phyloP scores from a whole-genome alignment of 2,329 filamentous ascomycete genomes.

The Neobulgaria alba region DNA sequence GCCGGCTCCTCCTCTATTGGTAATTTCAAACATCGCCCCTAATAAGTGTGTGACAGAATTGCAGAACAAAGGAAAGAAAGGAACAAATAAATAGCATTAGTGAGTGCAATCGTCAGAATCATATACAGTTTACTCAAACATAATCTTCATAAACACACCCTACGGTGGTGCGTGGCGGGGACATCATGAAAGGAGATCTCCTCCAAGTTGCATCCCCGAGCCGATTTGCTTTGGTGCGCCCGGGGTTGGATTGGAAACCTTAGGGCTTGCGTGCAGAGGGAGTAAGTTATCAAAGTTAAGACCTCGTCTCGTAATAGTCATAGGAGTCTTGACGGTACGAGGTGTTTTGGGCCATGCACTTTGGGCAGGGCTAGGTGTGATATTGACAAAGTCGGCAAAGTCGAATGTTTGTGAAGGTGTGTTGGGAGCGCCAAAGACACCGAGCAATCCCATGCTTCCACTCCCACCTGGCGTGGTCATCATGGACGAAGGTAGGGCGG shows the following conservation, averaged over 20 bases:
- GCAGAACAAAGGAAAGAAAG: no score
- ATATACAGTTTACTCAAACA: slow-evolving; percentile 5
- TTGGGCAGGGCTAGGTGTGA: slow-evolving; percentile 91
- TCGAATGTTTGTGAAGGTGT: slow-evolving; percentile 83
- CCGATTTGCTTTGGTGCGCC: slow-evolving; percentile 39
- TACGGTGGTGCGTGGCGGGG: background rate
- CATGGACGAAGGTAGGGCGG: slow-evolving; percentile 74
- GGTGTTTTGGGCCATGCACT: slow-evolving; percentile 53
- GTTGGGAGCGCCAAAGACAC: slow-evolving; percentile 58
- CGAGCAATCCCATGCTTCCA: slow-evolving; percentile 43
- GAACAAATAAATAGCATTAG: slow-evolving; percentile 1
- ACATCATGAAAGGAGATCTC: slow-evolving; percentile 46
- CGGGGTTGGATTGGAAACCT: slow-evolving; percentile 10
- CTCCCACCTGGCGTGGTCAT: slow-evolving; percentile 78
- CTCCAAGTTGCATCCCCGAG: slow-evolving; percentile 57
- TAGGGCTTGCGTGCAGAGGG: slow-evolving; percentile 11
- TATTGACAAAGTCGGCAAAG: slow-evolving; percentile 95
- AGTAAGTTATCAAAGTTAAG: slow-evolving; percentile 24
- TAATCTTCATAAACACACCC: slow-evolving; percentile 7
- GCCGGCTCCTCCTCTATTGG: no score
- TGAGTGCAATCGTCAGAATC: slow-evolving; percentile 8
- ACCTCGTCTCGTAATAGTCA: slow-evolving; percentile 20
- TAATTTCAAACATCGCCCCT: no score
- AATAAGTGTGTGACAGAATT: no score
- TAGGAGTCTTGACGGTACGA: slow-evolving; percentile 23